Percentiles rank a stretch among this genome's conserved stretches.
phyloP scores from a whole-genome alignment of 106 monocot genomes.

The Alisma plantagoaquatica region DNA sequence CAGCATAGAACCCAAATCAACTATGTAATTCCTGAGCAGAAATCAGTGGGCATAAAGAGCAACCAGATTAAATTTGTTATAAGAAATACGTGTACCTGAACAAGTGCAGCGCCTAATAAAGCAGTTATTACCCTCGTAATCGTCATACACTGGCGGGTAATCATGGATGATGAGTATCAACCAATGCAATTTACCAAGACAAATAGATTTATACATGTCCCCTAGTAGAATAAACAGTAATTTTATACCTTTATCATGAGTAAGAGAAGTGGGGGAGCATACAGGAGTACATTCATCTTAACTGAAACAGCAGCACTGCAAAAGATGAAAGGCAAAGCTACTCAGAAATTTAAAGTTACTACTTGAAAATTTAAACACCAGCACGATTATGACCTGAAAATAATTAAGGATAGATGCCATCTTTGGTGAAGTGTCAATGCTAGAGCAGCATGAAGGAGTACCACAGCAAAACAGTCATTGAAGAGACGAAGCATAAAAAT shows the following conservation, averaged over 20 bases:
- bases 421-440: slow-evolving; percentile 55
- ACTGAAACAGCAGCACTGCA: slow-evolving; percentile 89
- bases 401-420: slow-evolving; percentile 67
- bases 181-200: background rate
- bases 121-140: slow-evolving; percentile 51
- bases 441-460: slow-evolving; percentile 66
- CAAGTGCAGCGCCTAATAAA: slow-evolving; percentile 67
- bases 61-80: too few species aligned
- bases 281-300: slow-evolving; percentile 98
- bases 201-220: background rate
- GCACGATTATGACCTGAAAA: slow-evolving; percentile 67
- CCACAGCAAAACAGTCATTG: slow-evolving; percentile 95
- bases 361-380: background rate
- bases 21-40: too few species aligned
- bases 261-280: slow-evolving; percentile 78
- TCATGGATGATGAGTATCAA: too few species aligned
- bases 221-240: background rate
- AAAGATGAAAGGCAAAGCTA: background rate
- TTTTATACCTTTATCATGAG: slow-evolving; percentile 85
- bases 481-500: slow-evolving; percentile 96
- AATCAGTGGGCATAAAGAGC: too few species aligned
- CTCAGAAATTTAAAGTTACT: background rate
- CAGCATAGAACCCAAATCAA: too few species aligned
- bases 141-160: slow-evolving; percentile 75
- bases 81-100: slow-evolving; percentile 80